phyloP scores from a whole-genome alignment of 1,284 basidiomycete species.

The Neonothopanus nambi region DNA sequence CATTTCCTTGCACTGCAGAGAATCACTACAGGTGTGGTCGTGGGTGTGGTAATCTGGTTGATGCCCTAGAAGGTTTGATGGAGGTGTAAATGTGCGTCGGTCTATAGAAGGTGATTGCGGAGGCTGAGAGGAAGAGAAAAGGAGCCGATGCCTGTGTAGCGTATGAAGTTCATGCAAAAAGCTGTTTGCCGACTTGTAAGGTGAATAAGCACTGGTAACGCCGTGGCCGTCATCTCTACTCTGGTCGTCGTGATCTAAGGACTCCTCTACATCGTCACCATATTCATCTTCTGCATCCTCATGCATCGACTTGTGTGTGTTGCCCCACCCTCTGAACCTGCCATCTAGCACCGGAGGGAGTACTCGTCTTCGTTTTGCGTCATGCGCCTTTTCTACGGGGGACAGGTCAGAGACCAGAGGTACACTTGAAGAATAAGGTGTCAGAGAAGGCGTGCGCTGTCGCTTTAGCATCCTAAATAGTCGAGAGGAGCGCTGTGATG shows the following conservation, averaged over 20 bases:
- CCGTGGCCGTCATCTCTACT: constrained; percentile 2
- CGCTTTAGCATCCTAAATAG: constrained; percentile 62
- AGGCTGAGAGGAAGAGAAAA: constrained; percentile 34
- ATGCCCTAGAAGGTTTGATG: neutral
- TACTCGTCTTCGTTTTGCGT: constrained; percentile 49
- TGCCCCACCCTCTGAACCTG: constrained; percentile 39
- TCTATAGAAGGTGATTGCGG: constrained; percentile 8
- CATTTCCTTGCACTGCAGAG: too few relatives aligned
- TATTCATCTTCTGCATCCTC: constrained; percentile 28
- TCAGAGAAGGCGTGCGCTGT: constrained; percentile 55
- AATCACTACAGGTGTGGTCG: neutral
- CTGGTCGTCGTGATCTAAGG: constrained; percentile 15
- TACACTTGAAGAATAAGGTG: constrained; percentile 40
- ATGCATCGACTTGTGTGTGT: constrained; percentile 13
- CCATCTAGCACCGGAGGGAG: constrained; percentile 49
- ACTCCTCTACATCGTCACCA: constrained; percentile 36
- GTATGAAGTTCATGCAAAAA: constrained; percentile 69
- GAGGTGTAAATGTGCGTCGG: constrained; percentile 3
- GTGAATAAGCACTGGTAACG: constrained; percentile 22
- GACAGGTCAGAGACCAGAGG: constrained; percentile 23
- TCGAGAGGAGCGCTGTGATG: too few relatives aligned
- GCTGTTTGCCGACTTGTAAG: constrained; percentile 59
- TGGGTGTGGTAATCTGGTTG: too few relatives aligned
- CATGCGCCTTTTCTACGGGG: constrained; percentile 27
- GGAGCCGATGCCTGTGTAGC: constrained; percentile 58